Conservation (phyloP, 805 yeast species). For the Kurtzmaniella fragi region DNA sequence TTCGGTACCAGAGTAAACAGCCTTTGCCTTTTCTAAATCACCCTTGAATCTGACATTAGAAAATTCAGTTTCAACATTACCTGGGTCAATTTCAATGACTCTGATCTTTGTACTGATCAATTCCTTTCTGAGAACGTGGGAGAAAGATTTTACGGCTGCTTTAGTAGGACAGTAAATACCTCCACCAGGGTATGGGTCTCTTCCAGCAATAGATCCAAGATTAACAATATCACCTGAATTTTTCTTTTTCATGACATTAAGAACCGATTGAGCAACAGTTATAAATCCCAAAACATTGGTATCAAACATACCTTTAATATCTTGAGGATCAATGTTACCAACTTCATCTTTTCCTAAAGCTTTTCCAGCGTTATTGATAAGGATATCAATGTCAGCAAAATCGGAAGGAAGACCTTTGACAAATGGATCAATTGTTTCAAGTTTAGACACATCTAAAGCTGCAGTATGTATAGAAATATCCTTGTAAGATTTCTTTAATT, state of each 20-base stretch:
- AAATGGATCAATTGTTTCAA: conserved; percentile 43
- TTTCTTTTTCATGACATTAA: conserved; percentile 65
- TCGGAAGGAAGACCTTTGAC: conserved; percentile 51
- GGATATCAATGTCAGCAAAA: conserved; percentile 59
- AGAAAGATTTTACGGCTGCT: conserved; percentile 66
- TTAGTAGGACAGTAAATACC: conserved; percentile 74
- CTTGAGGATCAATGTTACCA: conserved; percentile 60
- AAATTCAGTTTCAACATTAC: conserved; percentile 77
- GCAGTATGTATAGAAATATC: conserved; percentile 55
- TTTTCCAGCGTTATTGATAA: conserved; percentile 72
- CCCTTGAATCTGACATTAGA: conserved; percentile 62
- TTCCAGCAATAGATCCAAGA: conserved; percentile 74
- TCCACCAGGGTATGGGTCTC: conserved; percentile 77
- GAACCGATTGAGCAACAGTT: conserved; percentile 72
- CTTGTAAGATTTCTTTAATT: conserved; percentile 45
- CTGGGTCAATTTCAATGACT: conserved; percentile 72
- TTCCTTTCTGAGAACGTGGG: conserved; percentile 71
- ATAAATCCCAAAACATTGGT: conserved; percentile 88
- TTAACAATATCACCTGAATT: conserved; percentile 71
- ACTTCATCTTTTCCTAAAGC: conserved; percentile 77
- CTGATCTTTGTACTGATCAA: conserved; percentile 64
- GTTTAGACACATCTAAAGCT: conserved; percentile 38
- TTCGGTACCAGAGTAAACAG: conserved; percentile 60
- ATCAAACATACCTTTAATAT: conserved; percentile 70
- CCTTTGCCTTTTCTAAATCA: conserved; percentile 54